Base-by-base conservation (phyloP, 73 alveolate species). In the Stentor coeruleus region DNA sequence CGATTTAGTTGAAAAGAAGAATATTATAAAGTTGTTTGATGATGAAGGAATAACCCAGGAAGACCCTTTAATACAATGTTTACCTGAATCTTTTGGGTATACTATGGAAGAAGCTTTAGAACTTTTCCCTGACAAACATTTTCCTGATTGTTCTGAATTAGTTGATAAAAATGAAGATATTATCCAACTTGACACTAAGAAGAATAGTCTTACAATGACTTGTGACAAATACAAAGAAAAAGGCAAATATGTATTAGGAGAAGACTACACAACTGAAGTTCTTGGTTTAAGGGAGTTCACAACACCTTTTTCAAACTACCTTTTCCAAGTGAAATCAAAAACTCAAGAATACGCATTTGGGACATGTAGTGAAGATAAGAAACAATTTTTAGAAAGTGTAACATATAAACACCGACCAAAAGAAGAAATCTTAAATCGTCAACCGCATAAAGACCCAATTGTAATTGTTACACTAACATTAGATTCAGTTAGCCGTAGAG, bases 1-100 rank as follows among this genome's bases (percentile, higher is more conserved):
- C 39, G 40, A 26, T 1, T 26, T 15, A 1, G 20, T 26, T 1
- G 37, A 20, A 14, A 26, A 33, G 37, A 20, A 11, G 11, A 26
- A 20, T 1, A 14, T 40, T 66, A 66, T 66, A 0, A 11, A 33
- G n/a, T 20, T 20, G 39, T 66, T 66, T 15, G 37, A 66, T 2
- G 79, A 66, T 31, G 79, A 66, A 66, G 79, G 49, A 28, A 66
- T 66, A 28, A 1, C 79, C 14, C 79, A 20, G 11, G 79, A 66
- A 66, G 33, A 20, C 2, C 79, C 79, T 66, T 40, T 40, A 33
- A 66, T 66, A 20, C 79, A 28, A 0, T 66, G 79, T 33, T 28
- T 66, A 20, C 79, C 79, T 66, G 79, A 66, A 20, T 20, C 40
- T 20, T 66, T 66, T 66, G 79, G 79, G 2, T 66, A 66, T 2